Percentiles rank a stretch among this genome's conserved stretches.
Evolutionary conservation across 192 early-diverging fungal species (phyloP).

Genomic region (Diversispora epigaea): DNA sequence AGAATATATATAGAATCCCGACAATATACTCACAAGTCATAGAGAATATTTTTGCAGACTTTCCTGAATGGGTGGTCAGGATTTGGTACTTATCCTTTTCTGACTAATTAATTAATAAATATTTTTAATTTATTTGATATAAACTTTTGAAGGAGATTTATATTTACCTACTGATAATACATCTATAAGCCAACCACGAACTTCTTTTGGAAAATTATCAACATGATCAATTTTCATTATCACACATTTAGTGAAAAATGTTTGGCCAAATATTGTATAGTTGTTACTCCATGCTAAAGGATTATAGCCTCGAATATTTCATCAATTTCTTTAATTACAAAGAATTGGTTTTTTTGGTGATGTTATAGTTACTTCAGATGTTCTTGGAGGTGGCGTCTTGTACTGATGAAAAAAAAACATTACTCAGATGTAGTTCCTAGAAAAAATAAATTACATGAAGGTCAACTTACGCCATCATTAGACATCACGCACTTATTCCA

Average conservation of each 20-base stretch:
- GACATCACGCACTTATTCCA: background rate
- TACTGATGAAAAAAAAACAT: no score
- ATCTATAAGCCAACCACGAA: slow-evolving; percentile 20
- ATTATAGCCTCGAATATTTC: no score
- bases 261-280: slow-evolving; percentile 24
- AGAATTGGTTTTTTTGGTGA: slow-evolving; percentile 23
- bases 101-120: slow-evolving; percentile 20
- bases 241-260: slow-evolving; percentile 15
- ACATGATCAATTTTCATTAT: slow-evolving; percentile 12
- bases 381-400: slow-evolving; percentile 1
- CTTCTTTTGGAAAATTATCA: slow-evolving; percentile 3
- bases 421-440: no score
- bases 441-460: no score
- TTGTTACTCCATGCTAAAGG: no score
- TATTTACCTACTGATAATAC: slow-evolving; percentile 11
- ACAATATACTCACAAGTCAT: slow-evolving; percentile 21
- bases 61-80: slow-evolving; percentile 10
- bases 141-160: slow-evolving; percentile 6
- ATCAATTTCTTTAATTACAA: background rate
- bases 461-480: no score
- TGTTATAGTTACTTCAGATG: background rate
- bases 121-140: background rate
- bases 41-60: slow-evolving; percentile 18
- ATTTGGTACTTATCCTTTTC: slow-evolving; percentile 17
- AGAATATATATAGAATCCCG: background rate